Evolutionary conservation across 306 rosid species (phyloP).

Genomic region (Acacia confusa): DNA sequence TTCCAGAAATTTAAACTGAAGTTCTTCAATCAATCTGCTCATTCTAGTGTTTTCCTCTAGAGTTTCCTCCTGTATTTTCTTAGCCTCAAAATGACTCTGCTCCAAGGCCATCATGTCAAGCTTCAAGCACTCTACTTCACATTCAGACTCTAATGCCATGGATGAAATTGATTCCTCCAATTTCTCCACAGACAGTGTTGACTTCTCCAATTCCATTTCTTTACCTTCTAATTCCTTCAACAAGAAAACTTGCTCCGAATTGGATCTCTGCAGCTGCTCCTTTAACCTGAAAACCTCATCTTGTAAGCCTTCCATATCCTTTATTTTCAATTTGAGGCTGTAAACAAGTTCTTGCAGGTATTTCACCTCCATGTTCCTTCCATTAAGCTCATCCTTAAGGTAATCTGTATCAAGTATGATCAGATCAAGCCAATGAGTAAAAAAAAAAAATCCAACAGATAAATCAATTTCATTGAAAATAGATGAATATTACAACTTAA

Average conservation of each 20-base stretch:
- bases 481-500: conserved; percentile 11
- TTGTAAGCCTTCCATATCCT: conserved; percentile 52
- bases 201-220: conserved; percentile 60
- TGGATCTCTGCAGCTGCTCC: conserved; percentile 58
- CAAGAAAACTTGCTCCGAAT: conserved; percentile 55
- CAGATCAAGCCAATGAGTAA: conserved; percentile 25
- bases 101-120: conserved; percentile 78
- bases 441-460: conserved; percentile 12
- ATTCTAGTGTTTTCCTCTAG: conserved; percentile 54
- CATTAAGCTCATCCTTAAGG: conserved; percentile 78
- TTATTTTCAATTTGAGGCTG: conserved; percentile 58
- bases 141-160: conserved; percentile 76
- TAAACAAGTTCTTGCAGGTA: conserved; percentile 52
- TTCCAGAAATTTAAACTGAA: conserved; percentile 51
- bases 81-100: conserved; percentile 61
- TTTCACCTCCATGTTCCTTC: conserved; percentile 61
- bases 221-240: conserved; percentile 57
- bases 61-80: conserved; percentile 67
- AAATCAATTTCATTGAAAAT: conserved; percentile 23
- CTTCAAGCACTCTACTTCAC: conserved; percentile 88
- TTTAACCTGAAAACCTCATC: conserved; percentile 53
- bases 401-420: conserved; percentile 62
- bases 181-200: conserved; percentile 57
- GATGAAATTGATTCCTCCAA: conserved; percentile 73
- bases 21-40: conserved; percentile 53